These are phyloP conservation scores for Globisporangium paddicum DNA, from an alignment of 352 stramenopile genomes.

Conservation along the genomic window DNA sequence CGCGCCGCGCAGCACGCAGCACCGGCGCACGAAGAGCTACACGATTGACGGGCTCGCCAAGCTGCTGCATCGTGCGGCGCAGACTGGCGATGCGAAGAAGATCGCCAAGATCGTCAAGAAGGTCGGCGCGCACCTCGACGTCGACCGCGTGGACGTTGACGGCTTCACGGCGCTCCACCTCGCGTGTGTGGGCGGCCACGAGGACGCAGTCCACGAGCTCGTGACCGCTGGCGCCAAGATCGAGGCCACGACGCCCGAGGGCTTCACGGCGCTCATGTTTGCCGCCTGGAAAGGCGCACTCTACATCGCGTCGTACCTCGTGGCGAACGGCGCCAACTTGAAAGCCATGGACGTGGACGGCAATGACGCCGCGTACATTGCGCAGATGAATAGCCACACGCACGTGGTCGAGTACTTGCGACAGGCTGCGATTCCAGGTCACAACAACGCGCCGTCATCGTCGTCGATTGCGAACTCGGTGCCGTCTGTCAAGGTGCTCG, in stretches of 20 bases:
- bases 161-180: slow-evolving; percentile 62
- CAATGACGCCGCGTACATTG: slow-evolving; percentile 46
- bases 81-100: slow-evolving; percentile 39
- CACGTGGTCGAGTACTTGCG: slow-evolving; percentile 39
- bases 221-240: slow-evolving; percentile 35
- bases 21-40: slow-evolving; percentile 8
- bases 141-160: slow-evolving; percentile 38
- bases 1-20: not conserved
- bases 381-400: slow-evolving; percentile 42
- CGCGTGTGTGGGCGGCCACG: slow-evolving; percentile 45
- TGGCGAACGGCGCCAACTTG: slow-evolving; percentile 30
- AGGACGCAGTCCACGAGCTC: slow-evolving; percentile 36
- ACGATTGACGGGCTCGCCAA: slow-evolving; percentile 20
- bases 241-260: slow-evolving; percentile 40
- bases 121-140: slow-evolving; percentile 18
- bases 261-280: slow-evolving; percentile 57
- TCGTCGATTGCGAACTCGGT: slow-evolving; percentile 11
- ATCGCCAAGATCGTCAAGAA: slow-evolving; percentile 41
- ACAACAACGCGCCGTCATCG: not conserved
- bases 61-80: slow-evolving; percentile 37
- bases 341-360: slow-evolving; percentile 39
- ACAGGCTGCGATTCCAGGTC: not conserved
- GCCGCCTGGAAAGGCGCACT: slow-evolving; percentile 39
- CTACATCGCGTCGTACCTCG: slow-evolving; percentile 31
- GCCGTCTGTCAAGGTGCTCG: slow-evolving; percentile 10